Conservation (phyloP, 2,329 filamentous ascomycete species). For the Graphilbum fragrans region DNA sequence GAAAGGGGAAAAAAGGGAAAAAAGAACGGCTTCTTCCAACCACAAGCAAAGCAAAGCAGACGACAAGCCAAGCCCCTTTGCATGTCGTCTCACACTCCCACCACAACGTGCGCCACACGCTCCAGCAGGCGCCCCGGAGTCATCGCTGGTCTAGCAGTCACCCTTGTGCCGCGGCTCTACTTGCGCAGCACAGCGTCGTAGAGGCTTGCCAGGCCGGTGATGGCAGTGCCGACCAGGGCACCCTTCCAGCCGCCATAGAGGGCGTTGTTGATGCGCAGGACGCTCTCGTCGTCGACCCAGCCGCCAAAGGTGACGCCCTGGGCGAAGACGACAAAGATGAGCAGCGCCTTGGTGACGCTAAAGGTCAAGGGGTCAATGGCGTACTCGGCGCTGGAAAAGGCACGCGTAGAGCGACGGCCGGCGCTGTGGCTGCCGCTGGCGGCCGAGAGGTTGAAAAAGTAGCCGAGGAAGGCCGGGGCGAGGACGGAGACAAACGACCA, state of each 20-base stretch:
- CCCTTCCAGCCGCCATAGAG: slow-evolving; percentile 63
- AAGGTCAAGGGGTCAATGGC: slow-evolving; percentile 78
- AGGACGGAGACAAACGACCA: slow-evolving; percentile 65
- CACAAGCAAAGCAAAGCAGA: not conserved
- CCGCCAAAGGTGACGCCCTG: slow-evolving; percentile 53
- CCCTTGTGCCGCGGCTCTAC: slow-evolving; percentile 19
- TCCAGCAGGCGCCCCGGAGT: too few relatives aligned
- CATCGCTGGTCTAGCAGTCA: too few relatives aligned
- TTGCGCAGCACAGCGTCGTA: slow-evolving; percentile 70
- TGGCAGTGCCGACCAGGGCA: slow-evolving; percentile 53
- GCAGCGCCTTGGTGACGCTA: slow-evolving; percentile 74
- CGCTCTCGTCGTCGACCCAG: slow-evolving; percentile 45
- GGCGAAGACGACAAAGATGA: slow-evolving; percentile 70
- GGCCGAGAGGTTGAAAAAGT: slow-evolving; percentile 79
- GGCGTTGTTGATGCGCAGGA: slow-evolving; percentile 50
- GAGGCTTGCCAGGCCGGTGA: slow-evolving; percentile 57
- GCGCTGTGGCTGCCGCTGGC: slow-evolving; percentile 25
- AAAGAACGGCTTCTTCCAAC: not conserved
- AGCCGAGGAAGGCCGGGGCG: slow-evolving; percentile 60
- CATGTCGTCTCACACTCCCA: not conserved
- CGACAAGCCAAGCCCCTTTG: not conserved
- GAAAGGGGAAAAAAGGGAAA: not conserved
- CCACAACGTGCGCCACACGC: too few relatives aligned
- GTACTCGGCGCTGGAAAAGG: slow-evolving; percentile 32
- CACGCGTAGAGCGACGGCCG: slow-evolving; percentile 28